phyloP scores from a whole-genome alignment of 306 rosid genomes.

The Prunus mongolica region DNA sequence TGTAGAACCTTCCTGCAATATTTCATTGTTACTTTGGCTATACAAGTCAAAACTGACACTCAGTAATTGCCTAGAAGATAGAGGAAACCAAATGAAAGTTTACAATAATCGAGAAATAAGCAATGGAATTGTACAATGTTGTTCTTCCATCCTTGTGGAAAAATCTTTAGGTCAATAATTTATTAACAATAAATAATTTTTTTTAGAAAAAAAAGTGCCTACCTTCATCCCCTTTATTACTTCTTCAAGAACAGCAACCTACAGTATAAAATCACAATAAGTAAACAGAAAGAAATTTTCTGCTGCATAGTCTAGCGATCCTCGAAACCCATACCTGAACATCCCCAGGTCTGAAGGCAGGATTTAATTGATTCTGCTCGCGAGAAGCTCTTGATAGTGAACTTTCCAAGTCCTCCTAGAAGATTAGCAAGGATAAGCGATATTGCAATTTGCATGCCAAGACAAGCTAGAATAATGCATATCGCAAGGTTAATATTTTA shows the following conservation, averaged over 20 bases:
- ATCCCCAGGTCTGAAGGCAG: conserved; percentile 59
- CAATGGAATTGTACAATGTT: not conserved
- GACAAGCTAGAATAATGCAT: conserved; percentile 14
- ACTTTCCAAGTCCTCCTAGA: conserved; percentile 82
- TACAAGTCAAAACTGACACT: not conserved
- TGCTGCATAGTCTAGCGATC: not conserved
- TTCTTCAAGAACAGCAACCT: conserved; percentile 89
- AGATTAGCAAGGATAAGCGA: conserved; percentile 24
- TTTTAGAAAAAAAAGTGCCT: conserved; percentile 12
- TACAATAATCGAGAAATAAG: not conserved
- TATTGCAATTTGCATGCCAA: not conserved
- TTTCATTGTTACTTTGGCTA: conserved; percentile 11
- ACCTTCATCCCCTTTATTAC: conserved; percentile 93
- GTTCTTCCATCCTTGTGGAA: not conserved
- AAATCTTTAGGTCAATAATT: not conserved
- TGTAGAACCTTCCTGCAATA: conserved; percentile 67
- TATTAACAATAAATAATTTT: not conserved
- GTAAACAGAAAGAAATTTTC: conserved; percentile 7
- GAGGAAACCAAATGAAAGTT: not conserved
- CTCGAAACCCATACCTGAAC: conserved; percentile 55
- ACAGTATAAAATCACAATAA: conserved; percentile 23
- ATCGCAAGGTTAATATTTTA: conserved; percentile 4
- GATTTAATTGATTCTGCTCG: conserved; percentile 65
- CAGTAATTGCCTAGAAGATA: not conserved
- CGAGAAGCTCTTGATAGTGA: conserved; percentile 61